Percentiles rank a stretch among this genome's conserved stretches.
phyloP scores from a whole-genome alignment of 2,329 filamentous ascomycete species.

The Fusarium floridanum region DNA sequence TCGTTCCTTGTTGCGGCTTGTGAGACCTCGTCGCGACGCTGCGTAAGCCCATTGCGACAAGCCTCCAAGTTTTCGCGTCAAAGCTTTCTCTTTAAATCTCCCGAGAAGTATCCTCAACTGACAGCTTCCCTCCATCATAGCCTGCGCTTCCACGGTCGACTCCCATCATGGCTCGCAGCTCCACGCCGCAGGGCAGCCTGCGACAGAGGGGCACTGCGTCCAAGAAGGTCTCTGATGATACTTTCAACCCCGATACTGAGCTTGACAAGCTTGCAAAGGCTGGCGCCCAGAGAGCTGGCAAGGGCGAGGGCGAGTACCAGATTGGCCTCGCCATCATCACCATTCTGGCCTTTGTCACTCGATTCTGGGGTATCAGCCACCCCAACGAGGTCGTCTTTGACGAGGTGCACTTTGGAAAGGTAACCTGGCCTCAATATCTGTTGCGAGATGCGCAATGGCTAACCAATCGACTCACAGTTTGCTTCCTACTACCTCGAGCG shows the following conservation, averaged over 20 bases:
- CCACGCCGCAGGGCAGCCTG: slow-evolving; percentile 69
- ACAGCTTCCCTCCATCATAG: slow-evolving; percentile 30
- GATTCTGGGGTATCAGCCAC: slow-evolving; percentile 96
- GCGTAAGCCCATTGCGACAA: slow-evolving; percentile 7
- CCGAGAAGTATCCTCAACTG: slow-evolving; percentile 21
- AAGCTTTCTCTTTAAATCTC: neutral
- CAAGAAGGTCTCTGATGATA: slow-evolving; percentile 60
- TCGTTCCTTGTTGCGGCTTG: slow-evolving; percentile 24
- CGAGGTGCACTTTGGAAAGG: slow-evolving; percentile 99
- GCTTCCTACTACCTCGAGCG: slow-evolving; percentile 90
- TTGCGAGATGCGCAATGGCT: slow-evolving; percentile 16
- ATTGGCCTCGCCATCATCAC: slow-evolving; percentile 83
- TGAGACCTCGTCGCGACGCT: slow-evolving; percentile 24
- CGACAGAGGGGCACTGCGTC: slow-evolving; percentile 69
- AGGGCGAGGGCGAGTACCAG: slow-evolving; percentile 86
- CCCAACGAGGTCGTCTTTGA: slow-evolving; percentile 98
- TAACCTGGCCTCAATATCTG: slow-evolving; percentile 58
- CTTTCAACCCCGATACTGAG: slow-evolving; percentile 59
- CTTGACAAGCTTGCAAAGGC: slow-evolving; percentile 64
- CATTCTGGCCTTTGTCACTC: slow-evolving; percentile 85
- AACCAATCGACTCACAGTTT: slow-evolving; percentile 62
- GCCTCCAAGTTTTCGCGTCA: slow-evolving; percentile 9
- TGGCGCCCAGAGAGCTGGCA: slow-evolving; percentile 51
- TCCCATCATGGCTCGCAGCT: slow-evolving; percentile 60
- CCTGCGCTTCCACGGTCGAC: slow-evolving; percentile 16